Percentiles rank a stretch among this genome's conserved stretches.
phyloP scores from a whole-genome alignment of 2,329 filamentous ascomycete species.

The Penicillium sp. region DNA sequence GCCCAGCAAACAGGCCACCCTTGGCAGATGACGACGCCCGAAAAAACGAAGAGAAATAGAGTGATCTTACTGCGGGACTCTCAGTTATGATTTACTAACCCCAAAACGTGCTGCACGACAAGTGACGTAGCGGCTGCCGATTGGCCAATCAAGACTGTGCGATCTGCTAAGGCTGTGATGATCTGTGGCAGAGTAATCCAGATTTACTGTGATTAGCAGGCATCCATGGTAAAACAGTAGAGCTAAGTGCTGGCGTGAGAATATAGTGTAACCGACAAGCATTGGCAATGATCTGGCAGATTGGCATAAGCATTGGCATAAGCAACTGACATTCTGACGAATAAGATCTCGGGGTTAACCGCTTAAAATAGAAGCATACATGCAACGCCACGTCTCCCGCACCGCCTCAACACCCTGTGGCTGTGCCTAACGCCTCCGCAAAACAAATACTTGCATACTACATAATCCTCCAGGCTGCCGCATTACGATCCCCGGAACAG shows the following conservation, averaged over 20 bases:
- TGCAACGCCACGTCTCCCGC: not conserved
- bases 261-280: too few relatives aligned
- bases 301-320: not conserved
- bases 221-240: too few relatives aligned
- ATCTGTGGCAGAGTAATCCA: not conserved
- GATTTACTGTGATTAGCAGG: too few relatives aligned
- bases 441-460: too few relatives aligned
- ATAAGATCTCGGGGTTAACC: not conserved
- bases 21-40: too few relatives aligned
- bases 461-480: not conserved
- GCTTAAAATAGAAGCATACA: not conserved
- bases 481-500: constrained; percentile 72
- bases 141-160: not conserved
- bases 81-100: too few relatives aligned
- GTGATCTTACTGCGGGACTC: too few relatives aligned
- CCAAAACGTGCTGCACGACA: too few relatives aligned
- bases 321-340: not conserved
- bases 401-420: not conserved
- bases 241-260: not conserved
- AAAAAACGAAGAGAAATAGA: too few relatives aligned
- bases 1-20: too few relatives aligned
- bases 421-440: too few relatives aligned
- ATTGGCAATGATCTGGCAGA: not conserved
- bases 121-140: constrained; percentile 4
- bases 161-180: not conserved